Conservation (phyloP, 2,329 filamentous ascomycete genomes). For the Nigrospora oryzae region DNA sequence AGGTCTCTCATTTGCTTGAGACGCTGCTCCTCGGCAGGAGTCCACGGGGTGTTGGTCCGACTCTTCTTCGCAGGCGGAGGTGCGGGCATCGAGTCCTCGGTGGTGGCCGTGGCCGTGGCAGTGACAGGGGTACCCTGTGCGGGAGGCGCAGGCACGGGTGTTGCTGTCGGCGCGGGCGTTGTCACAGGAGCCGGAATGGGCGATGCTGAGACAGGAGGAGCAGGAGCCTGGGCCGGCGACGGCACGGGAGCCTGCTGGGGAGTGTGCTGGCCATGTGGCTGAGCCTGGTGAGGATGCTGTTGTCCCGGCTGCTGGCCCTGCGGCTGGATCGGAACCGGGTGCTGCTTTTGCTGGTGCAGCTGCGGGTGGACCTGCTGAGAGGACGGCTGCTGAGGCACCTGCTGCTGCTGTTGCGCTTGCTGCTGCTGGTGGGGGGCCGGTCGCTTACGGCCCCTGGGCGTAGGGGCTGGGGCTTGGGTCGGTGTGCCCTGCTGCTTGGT, state of each 20-base stretch:
- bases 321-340: slow-evolving; percentile 18
- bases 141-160: slow-evolving; percentile 19
- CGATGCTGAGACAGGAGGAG: slow-evolving; percentile 25
- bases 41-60: slow-evolving; percentile 98
- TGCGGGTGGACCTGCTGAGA: slow-evolving; percentile 14
- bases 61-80: slow-evolving; percentile 76
- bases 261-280: slow-evolving; percentile 13
- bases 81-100: slow-evolving; percentile 20
- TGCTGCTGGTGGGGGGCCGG: slow-evolving; percentile 20
- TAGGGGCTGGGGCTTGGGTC: slow-evolving; percentile 22
- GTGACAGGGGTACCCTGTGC: slow-evolving; percentile 18
- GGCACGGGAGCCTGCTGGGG: slow-evolving; percentile 4
- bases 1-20: slow-evolving; percentile 91
- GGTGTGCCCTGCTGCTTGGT: slow-evolving; percentile 25
- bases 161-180: slow-evolving; percentile 24
- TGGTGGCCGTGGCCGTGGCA: slow-evolving; percentile 20
- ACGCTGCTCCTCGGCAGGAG: slow-evolving; percentile 82
- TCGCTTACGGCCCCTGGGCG: slow-evolving; percentile 25
- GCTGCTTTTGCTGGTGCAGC: slow-evolving; percentile 20
- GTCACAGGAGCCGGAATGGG: slow-evolving; percentile 17
- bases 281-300: slow-evolving; percentile 14
- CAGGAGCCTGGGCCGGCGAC: slow-evolving; percentile 3
- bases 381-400: slow-evolving; percentile 11
- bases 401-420: slow-evolving; percentile 20
- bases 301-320: slow-evolving; percentile 4